Evolutionary conservation across 2,329 filamentous ascomycete species (phyloP), one percentile per base, ranked within the genome.

Genomic region (Hawksworthiomyces lignivorus): DNA sequence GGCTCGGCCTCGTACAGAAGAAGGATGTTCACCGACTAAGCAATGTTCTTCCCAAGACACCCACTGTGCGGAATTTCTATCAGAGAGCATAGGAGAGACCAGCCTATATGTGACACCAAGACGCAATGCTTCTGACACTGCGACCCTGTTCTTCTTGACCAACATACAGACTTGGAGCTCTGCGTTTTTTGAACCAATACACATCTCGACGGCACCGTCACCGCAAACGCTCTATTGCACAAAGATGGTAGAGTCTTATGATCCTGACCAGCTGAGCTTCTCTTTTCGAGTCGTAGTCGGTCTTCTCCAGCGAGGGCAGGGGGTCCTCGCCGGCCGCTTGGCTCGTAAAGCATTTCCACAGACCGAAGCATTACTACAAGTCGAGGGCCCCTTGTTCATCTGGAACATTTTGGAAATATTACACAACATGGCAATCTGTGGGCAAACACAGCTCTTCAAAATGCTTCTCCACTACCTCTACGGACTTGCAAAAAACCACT

Each of bases 311-410:
- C 38, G 40, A 12, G 45, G 41, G 31, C 45, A 48, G n/a, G 50
- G 50, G 14, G 27, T 42, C 15, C 44, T 50, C 19, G 50, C 50
- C 15, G 50, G 50, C 5, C 42, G 50, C 9, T 31, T 46, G 19
- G 50, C 50, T n/a, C 49, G 50, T 5, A 52, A 52, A 38, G 46
- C 49, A 8, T 52, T 52, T 26, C n/a, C 51, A n/a, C 41, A 46
- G 22, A 46, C 48, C 15, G 50, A 52, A 33, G 44, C 39, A 17
- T 46, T 52, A 3, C 34, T 52, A 3, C 22, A 31, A 9, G 28
- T 48, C 18, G 48, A 47, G n/a, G 49, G 43, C 2, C 50, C 50
- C 2, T 28, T 19, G 8, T 7, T 39, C 4, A 19, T 39, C 6
- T 39, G 37, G 37, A 39, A 39, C 20, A 20, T 39, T 2, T 17